phyloP scores from a whole-genome alignment of 2,329 filamentous ascomycete genomes.

The Fusarium mexicanum region DNA sequence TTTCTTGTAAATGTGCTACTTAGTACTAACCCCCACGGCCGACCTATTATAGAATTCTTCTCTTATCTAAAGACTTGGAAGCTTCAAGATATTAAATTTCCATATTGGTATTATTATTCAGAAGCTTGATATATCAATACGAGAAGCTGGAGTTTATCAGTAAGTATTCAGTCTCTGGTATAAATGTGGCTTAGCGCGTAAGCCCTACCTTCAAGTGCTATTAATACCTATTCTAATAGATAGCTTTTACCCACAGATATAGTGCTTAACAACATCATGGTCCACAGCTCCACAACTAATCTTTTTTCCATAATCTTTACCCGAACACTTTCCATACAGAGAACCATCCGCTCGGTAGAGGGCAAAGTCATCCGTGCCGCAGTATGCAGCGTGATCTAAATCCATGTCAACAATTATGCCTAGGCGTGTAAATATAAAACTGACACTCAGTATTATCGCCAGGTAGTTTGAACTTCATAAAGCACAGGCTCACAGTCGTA shows the following conservation, averaged over 20 bases:
- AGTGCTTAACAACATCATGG: background rate
- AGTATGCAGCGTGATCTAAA: background rate
- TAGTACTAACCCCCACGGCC: accelerated
- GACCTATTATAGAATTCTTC: too few species aligned
- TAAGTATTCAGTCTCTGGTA: background rate
- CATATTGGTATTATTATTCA: too few species aligned
- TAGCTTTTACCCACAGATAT: background rate
- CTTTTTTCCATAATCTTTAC: background rate
- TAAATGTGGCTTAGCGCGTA: too few species aligned
- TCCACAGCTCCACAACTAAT: background rate
- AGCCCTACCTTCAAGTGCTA: accelerated
- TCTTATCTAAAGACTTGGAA: too few species aligned
- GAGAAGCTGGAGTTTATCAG: background rate
- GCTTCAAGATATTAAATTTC: too few species aligned
- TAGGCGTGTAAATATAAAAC: accelerated
- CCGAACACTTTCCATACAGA: background rate
- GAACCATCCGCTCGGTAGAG: background rate
- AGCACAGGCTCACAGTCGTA: background rate
- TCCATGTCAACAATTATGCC: accelerated
- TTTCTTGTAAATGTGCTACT: too few species aligned
- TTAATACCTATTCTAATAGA: background rate
- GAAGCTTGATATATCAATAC: too few species aligned
- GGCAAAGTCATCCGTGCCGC: accelerated
- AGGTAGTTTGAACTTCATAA: background rate
- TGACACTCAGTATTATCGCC: background rate